phyloP scores from a whole-genome alignment of 1,284 basidiomycete genomes.

The Chalciporus sp. region DNA sequence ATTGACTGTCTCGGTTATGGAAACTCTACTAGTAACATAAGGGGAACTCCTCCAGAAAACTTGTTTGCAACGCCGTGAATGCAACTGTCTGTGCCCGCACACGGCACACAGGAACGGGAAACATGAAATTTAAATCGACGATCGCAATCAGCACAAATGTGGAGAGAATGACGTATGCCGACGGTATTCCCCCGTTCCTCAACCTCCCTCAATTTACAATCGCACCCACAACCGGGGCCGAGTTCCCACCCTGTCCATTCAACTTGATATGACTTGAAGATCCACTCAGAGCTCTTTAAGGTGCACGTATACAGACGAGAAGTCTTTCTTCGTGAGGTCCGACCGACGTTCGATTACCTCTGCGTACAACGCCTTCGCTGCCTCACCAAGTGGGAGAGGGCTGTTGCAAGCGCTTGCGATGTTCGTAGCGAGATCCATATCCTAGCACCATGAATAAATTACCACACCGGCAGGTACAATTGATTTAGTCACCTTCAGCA shows the following conservation, averaged over 20 bases:
- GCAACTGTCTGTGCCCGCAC: neutral
- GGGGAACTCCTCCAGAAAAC: neutral
- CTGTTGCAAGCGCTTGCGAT: conserved; percentile 54
- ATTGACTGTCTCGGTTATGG: neutral
- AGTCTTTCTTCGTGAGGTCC: conserved; percentile 70
- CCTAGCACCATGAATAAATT: conserved; percentile 45
- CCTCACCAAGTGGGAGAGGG: conserved; percentile 65
- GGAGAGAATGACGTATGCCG: conserved; percentile 1
- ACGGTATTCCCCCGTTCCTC: conserved; percentile 2
- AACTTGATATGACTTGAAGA: neutral
- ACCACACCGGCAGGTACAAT: neutral
- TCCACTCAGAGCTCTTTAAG: conserved; percentile 36
- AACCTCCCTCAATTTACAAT: neutral
- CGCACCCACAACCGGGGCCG: neutral
- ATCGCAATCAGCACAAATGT: conserved; percentile 12
- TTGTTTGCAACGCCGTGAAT: neutral
- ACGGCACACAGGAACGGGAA: neutral
- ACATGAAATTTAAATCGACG: neutral
- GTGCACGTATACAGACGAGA: conserved; percentile 77
- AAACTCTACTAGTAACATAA: neutral
- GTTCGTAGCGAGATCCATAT: conserved; percentile 76
- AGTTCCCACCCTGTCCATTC: neutral
- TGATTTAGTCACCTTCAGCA: conserved; percentile 68
- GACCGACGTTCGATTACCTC: conserved; percentile 55
- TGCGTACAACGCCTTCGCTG: conserved; percentile 62